phyloP scores from a whole-genome alignment of 805 yeast genomes.

The Aciculoconidium aculeatum region DNA sequence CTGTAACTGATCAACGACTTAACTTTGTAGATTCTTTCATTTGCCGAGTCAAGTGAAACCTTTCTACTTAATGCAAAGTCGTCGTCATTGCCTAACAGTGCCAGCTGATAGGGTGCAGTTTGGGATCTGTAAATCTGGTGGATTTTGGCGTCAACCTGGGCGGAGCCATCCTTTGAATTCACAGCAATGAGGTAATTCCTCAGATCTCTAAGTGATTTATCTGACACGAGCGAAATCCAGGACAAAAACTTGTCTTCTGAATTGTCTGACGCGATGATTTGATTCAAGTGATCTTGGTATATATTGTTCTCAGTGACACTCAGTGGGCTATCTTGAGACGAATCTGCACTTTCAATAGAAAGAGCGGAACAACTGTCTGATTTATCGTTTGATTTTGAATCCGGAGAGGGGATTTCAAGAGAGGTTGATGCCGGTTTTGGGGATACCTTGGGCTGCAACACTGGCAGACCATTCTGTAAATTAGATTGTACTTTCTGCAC shows the following conservation, averaged over 20 bases:
- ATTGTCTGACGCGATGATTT: too few species aligned
- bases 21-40: slow-evolving; percentile 31
- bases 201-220: slow-evolving; percentile 23
- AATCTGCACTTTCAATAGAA: slow-evolving; percentile 7
- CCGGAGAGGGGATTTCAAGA: too few species aligned
- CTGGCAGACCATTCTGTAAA: too few species aligned
- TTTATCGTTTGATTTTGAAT: too few species aligned
- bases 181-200: slow-evolving; percentile 18
- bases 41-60: slow-evolving; percentile 8
- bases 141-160: slow-evolving; percentile 24
- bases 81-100: slow-evolving; percentile 7
- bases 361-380: too few species aligned
- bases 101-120: too few species aligned
- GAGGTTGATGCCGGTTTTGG: too few species aligned
- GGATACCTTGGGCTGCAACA: too few species aligned
- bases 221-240: slow-evolving; percentile 21
- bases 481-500: too few species aligned
- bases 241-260: slow-evolving; percentile 11
- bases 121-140: slow-evolving; percentile 32
- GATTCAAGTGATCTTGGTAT: too few species aligned
- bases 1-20: slow-evolving; percentile 32
- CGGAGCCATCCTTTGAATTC: slow-evolving; percentile 15
- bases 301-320: too few species aligned
- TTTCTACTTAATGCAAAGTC: not conserved
- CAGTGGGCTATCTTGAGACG: slow-evolving; percentile 2